Conservation (phyloP, 768 basidiomycete species). For the Lentinus tigrinus region DNA sequence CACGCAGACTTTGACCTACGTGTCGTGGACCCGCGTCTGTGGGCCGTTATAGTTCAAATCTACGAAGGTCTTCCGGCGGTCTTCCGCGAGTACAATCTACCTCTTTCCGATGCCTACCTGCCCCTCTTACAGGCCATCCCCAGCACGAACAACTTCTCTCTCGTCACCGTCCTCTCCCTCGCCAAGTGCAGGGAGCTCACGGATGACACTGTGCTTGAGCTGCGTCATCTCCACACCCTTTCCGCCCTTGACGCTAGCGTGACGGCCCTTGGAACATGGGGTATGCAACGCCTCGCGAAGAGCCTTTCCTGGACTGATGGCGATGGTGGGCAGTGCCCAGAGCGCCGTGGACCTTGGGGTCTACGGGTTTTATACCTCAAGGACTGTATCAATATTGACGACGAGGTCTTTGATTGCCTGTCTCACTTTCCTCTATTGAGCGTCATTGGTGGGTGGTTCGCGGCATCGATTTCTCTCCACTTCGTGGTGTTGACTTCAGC, state of each 20-base stretch:
- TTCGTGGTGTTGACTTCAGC: not conserved
- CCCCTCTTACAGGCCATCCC: conserved; percentile 58
- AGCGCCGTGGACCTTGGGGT: conserved; percentile 49
- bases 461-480: not conserved
- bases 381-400: conserved; percentile 47
- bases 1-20: conserved; percentile 6
- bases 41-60: conserved; percentile 62
- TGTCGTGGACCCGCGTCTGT: conserved; percentile 54
- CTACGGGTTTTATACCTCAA: conserved; percentile 58
- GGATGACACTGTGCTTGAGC: conserved; percentile 51
- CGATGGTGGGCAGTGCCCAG: conserved; percentile 13
- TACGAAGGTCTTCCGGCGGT: conserved; percentile 49
- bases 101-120: conserved; percentile 54
- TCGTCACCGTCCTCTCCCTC: conserved; percentile 65
- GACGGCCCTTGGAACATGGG: conserved; percentile 51
- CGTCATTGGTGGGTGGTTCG: conserved; percentile 50
- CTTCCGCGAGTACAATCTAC: conserved; percentile 42
- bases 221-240: conserved; percentile 54
- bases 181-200: conserved; percentile 53
- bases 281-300: conserved; percentile 50
- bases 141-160: conserved; percentile 53
- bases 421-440: conserved; percentile 55
- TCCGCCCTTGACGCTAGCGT: conserved; percentile 63
- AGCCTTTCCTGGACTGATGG: conserved; percentile 41
- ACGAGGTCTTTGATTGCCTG: conserved; percentile 42